Conservation (phyloP, 345 rosid species). For the Mallotus nudiflorus region DNA sequence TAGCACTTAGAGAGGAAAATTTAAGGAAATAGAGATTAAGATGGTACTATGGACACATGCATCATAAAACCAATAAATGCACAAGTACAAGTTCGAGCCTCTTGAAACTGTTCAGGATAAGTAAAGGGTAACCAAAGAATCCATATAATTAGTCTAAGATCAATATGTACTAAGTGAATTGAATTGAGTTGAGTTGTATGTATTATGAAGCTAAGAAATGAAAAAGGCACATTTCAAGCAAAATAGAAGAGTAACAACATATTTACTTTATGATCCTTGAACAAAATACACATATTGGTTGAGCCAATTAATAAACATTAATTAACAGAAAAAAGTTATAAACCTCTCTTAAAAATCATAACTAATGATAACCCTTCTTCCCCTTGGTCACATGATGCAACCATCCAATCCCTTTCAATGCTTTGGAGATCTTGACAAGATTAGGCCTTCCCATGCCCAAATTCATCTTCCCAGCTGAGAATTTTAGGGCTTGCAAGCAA, state of each 20-base stretch:
- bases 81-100: too few species aligned
- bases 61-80: too few species aligned
- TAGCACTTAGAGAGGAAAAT: too few species aligned
- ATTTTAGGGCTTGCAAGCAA: constrained; percentile 84
- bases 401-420: constrained; percentile 75
- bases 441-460: constrained; percentile 85
- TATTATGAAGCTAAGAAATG: too few species aligned
- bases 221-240: not conserved
- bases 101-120: too few species aligned
- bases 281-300: constrained; percentile 9
- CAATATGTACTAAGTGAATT: too few species aligned
- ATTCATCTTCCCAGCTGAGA: constrained; percentile 91
- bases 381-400: constrained; percentile 54
- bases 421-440: constrained; percentile 66
- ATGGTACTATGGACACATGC: too few species aligned
- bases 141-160: too few species aligned
- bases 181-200: too few species aligned
- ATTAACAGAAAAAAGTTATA: not conserved
- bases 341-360: not conserved
- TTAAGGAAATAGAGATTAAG: too few species aligned
- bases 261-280: constrained; percentile 27
- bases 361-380: constrained; percentile 45
- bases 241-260: not conserved
- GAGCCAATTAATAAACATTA: constrained; percentile 16
- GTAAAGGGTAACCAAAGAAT: too few species aligned